Base-by-base conservation (phyloP, 1,284 basidiomycete genomes). In the Butyriboletus appendiculatus region DNA sequence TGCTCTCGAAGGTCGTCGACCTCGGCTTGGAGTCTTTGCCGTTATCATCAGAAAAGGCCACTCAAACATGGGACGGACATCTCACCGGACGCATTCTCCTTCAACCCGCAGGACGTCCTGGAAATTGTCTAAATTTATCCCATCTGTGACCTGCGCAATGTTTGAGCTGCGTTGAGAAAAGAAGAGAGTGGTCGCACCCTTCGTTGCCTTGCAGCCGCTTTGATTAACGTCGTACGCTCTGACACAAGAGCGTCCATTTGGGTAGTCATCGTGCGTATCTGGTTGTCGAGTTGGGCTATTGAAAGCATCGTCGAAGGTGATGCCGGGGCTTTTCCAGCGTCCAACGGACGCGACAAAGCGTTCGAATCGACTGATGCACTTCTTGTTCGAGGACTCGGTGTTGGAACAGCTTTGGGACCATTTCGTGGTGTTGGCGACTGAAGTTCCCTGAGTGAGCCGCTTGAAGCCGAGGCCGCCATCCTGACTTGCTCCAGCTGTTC, bases 1-100 rank as follows among this genome's bases (percentile, higher is more conserved):
- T 69, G 57, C n/a, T 59, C 62, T 44, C 59, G 57, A 37, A 69
- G 63, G 22, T 60, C 56, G 24, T 58, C 55, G 7, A 63, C 65
- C 30, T 68, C 67, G 15, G 62, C 50, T 20, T 64, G 58, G 15
- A 69, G 59, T 22, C 70, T 71, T 42, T 5, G 1, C 2, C n/a
- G 7, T 15, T 26, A 10, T 24, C 4, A 18, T 60, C 28, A 55
- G 28, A 32, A 35, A 44, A 11, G 5, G 9, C 2, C 2, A 22
- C 5, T 28, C 11, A 14, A 35, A 32, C 8, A 43, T 16, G 20
- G 15, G 18, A 40, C 10, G 6, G 12, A 45, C 7, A 5, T 3
- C 63, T 58, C 43, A 75, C 73, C 64, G 61, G 38, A 76, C 58
- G 37, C 75, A 76, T 57, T 74, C 74, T 9, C 61, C 67, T 50